Evolutionary conservation across 2,329 filamentous ascomycete genomes (phyloP).

Genomic region (Clarireedia paspali): DNA sequence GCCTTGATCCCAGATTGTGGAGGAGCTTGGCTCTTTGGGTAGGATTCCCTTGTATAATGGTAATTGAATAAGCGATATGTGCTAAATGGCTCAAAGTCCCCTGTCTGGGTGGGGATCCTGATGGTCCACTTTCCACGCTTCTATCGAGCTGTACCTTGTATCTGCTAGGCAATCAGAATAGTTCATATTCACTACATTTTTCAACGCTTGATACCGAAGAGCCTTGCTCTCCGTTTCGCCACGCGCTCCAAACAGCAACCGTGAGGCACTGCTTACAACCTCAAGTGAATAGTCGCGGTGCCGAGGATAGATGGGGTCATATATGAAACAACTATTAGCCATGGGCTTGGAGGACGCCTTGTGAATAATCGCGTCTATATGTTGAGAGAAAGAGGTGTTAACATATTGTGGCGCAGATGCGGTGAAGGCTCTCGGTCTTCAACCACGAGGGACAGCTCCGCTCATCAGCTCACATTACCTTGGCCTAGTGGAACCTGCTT

Average conservation of each 20-base stretch:
- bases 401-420: not conserved
- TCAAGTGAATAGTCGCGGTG: not conserved
- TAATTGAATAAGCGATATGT: not conserved
- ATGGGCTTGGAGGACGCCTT: not conserved
- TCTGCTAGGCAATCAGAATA: not conserved
- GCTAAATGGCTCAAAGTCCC: conserved; percentile 1
- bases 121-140: not conserved
- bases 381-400: not conserved
- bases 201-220: not conserved
- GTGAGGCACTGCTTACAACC: conserved; percentile 1
- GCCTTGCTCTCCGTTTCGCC: conserved; percentile 3
- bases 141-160: not conserved
- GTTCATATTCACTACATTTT: not conserved
- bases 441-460: not conserved
- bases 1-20: not conserved
- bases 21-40: not conserved
- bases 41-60: not conserved
- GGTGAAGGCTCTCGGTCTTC: not conserved
- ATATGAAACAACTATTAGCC: not conserved
- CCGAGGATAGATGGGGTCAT: not conserved
- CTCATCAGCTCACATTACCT: not conserved
- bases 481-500: not conserved
- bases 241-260: not conserved
- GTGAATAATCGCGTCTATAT: not conserved
- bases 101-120: not conserved